Conservation (phyloP, 306 rosid genomes). For the Medicago ruthenica region DNA sequence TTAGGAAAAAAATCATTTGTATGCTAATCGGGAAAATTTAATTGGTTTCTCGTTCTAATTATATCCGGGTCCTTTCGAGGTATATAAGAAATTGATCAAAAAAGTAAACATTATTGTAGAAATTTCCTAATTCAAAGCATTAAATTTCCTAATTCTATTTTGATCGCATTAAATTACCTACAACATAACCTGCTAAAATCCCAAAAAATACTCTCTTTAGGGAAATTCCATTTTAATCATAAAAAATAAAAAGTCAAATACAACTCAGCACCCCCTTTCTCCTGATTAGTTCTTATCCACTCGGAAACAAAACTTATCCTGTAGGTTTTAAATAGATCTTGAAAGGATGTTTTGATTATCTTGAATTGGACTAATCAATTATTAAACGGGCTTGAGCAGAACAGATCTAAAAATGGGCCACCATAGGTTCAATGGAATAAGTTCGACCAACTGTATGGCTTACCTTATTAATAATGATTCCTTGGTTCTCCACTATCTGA, state of each 20-base stretch:
- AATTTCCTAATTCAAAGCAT: not conserved
- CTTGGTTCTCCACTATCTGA: not conserved
- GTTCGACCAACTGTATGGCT: not conserved
- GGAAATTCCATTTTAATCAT: not conserved
- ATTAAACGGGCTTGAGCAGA: not conserved
- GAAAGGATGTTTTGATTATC: not conserved
- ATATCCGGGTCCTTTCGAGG: not conserved
- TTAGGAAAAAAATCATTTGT: not conserved
- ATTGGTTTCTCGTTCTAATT: not conserved
- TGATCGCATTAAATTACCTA: not conserved
- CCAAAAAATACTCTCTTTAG: not conserved
- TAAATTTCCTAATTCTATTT: not conserved
- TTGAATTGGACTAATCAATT: not conserved
- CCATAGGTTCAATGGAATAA: not conserved
- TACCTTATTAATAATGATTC: not conserved
- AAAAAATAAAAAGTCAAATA: not conserved
- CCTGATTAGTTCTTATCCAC: not conserved
- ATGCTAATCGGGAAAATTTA: not conserved
- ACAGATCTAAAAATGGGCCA: not conserved
- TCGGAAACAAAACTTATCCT: not conserved
- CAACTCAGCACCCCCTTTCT: not conserved
- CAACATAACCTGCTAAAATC: not conserved
- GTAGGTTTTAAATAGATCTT: constrained; percentile 2
- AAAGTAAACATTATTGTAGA: not conserved
- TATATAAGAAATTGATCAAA: not conserved